These are phyloP conservation scores for Vitis amurensis DNA, from an alignment of 164 flowering plant species.

Conservation along the genomic window DNA sequence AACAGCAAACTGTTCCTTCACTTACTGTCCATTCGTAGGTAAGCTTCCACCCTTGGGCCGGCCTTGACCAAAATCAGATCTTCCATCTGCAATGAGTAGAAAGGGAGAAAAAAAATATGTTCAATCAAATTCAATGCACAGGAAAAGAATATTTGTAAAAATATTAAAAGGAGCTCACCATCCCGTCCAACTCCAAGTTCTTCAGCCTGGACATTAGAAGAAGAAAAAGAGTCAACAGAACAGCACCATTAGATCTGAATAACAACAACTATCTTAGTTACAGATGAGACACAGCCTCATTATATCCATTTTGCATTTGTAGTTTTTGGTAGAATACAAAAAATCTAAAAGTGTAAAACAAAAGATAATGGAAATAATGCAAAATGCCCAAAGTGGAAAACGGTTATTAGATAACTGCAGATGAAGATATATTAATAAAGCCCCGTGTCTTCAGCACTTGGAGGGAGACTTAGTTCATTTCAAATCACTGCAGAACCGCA, in stretches of 20 bases:
- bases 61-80: slow-evolving; percentile 23
- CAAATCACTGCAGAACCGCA: neutral
- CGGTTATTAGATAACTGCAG: neutral
- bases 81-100: slow-evolving; percentile 11
- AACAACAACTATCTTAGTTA: neutral
- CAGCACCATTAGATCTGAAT: neutral
- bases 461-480: neutral
- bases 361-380: neutral
- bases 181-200: slow-evolving; percentile 31
- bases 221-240: slow-evolving; percentile 1
- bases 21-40: slow-evolving; percentile 26
- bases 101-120: neutral
- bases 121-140: neutral
- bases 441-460: neutral
- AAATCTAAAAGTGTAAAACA: neutral
- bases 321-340: neutral
- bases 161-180: slow-evolving; percentile 18
- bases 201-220: slow-evolving; percentile 21
- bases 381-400: neutral
- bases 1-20: neutral
- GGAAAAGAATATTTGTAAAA: neutral
- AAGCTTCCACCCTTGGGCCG: slow-evolving; percentile 28
- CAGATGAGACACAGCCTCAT: neutral
- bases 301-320: neutral
- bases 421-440: neutral